phyloP scores from a whole-genome alignment of 2,329 filamentous ascomycete species.

The Ampelomyces quisqualis region DNA sequence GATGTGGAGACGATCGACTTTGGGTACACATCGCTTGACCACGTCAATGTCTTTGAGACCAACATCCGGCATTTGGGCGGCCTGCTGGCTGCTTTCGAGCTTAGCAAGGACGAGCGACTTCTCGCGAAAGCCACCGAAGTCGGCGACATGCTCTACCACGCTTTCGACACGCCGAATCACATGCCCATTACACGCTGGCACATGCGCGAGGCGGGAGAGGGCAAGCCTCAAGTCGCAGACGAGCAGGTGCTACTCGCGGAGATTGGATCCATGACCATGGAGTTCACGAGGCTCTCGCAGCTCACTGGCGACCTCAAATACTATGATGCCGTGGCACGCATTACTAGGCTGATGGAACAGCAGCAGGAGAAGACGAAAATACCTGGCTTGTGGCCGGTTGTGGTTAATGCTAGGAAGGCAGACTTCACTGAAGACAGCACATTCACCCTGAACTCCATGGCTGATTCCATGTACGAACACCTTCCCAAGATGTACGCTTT shows the following conservation, averaged over 20 bases:
- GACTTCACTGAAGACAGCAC: slow-evolving; percentile 46
- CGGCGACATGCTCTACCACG: slow-evolving; percentile 75
- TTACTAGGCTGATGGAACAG: slow-evolving; percentile 46
- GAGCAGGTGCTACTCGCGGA: slow-evolving; percentile 48
- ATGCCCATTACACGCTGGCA: slow-evolving; percentile 67
- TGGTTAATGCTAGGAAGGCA: slow-evolving; percentile 44
- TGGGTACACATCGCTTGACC: slow-evolving; percentile 40
- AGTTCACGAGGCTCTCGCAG: slow-evolving; percentile 51
- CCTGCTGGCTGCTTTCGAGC: slow-evolving; percentile 80
- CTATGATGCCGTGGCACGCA: slow-evolving; percentile 50
- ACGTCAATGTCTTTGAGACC: slow-evolving; percentile 53
- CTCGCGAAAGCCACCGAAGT: slow-evolving; percentile 78
- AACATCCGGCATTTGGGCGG: slow-evolving; percentile 83
- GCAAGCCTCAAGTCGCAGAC: slow-evolving; percentile 45
- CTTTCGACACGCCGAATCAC: slow-evolving; percentile 89
- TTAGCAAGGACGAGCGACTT: slow-evolving; percentile 72
- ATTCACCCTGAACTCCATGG: slow-evolving; percentile 42
- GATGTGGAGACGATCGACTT: slow-evolving; percentile 49
- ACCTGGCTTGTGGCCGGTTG: slow-evolving; percentile 52
- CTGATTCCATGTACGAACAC: slow-evolving; percentile 45
- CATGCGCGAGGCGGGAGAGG: slow-evolving; percentile 41
- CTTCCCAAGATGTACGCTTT: slow-evolving; percentile 42
- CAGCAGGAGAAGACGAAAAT: slow-evolving; percentile 48
- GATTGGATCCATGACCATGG: slow-evolving; percentile 51
- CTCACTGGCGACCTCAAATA: slow-evolving; percentile 49